These are phyloP conservation scores for Mycena floridula DNA, from an alignment of 768 basidiomycete species.

Conservation along the genomic window DNA sequence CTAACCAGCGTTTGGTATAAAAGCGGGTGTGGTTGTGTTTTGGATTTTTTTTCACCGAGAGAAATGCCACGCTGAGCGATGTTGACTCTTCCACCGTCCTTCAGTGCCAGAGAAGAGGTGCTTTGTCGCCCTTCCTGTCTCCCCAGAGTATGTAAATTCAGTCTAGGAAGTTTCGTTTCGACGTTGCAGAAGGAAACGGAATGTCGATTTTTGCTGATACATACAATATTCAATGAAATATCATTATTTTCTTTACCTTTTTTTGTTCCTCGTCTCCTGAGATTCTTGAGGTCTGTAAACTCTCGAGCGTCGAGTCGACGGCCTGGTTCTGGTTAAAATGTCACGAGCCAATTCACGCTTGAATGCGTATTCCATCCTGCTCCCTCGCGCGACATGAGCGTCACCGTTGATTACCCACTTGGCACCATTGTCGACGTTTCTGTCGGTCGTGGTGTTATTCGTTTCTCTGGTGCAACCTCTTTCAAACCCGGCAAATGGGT, in stretches of 20 bases:
- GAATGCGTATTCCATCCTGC: not conserved
- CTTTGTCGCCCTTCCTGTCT: slow-evolving; percentile 9
- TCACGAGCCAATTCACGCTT: no score
- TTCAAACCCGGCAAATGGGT: slow-evolving; percentile 93
- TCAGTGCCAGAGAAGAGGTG: slow-evolving; percentile 15
- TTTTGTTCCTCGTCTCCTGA: no score
- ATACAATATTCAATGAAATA: no score
- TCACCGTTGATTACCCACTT: slow-evolving; percentile 37
- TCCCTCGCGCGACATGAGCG: not conserved
- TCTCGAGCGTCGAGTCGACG: not conserved
- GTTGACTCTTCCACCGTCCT: slow-evolving; percentile 6
- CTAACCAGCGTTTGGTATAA: no score
- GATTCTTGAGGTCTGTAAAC: no score
- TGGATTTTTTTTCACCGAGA: no score
- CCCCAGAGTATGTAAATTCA: slow-evolving; percentile 9
- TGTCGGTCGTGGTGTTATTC: slow-evolving; percentile 77
- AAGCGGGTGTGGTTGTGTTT: no score
- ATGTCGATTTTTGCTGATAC: slow-evolving; percentile 15
- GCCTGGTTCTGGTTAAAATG: no score
- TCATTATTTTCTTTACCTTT: no score
- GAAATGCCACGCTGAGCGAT: slow-evolving; percentile 12
- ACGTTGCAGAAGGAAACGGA: slow-evolving; percentile 10
- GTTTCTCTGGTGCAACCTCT: slow-evolving; percentile 78
- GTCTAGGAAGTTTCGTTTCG: slow-evolving; percentile 15
- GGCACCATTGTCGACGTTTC: slow-evolving; percentile 77